Base-by-base conservation (phyloP, 306 rosid genomes). In the Citrullus amarus region DNA sequence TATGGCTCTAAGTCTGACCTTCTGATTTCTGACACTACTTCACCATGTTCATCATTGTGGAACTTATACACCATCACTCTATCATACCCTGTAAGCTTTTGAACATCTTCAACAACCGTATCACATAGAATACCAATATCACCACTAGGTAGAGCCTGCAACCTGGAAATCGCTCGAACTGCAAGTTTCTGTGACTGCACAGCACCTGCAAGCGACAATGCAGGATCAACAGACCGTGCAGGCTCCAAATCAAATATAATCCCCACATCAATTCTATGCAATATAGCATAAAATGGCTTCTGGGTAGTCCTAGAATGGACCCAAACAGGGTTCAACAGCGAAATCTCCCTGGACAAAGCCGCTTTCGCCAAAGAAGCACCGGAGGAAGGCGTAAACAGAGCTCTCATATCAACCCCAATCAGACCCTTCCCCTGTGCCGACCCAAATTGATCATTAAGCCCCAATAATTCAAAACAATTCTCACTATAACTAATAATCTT, bases 41-140 rank as follows among this genome's bases (percentile, higher is more conserved):
- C 97, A 46, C 98, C 98, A 63, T 93, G 98, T 65, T 90, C 97
- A 81, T 91, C 98, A 6, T 91, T 93, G 58, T 90, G 96, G 77
- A 93, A 91, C 85, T 81, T 91, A 61, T 91, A 93, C n/a, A 90
- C 91, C 97, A 93, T 91, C 56, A 91, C 97, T 79, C 98, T 87
- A 13, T 91, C 97, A 81, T 91, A 93, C 18, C 97, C 96, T 3
- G 98, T 91, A 36, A 91, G 91, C 84, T 90, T 89, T 65, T 88
- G 93, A 56, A 93, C 92, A 76, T 88, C 89, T 54, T 91, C 96
- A 68, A 90, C 93, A 61, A 93, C 92, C 0, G 84, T 82, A 54
- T 93, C 98, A 63, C 92, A 93, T 76, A 93, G 60, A 12, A 82
- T 71, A 13, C 88, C 87, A 72, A 88, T 86, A 68, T 93, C 92